Evolutionary conservation across 2,329 filamentous ascomycete species (phyloP), one percentile per base, ranked within the genome.

Genomic region (Alternaria hordeiaustralica): DNA sequence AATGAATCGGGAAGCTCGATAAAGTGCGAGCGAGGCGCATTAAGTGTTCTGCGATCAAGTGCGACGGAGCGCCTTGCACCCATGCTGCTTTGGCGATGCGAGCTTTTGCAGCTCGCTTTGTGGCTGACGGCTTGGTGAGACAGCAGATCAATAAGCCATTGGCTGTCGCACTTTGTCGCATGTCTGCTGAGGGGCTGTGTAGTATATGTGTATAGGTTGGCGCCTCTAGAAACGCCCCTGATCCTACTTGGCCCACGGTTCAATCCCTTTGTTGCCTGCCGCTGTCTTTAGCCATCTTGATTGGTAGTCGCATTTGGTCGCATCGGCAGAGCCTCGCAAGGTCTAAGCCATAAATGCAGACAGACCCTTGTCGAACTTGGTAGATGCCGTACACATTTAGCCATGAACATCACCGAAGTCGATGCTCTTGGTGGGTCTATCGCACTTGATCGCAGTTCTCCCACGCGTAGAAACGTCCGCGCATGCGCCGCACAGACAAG

Each of bases 111-210:
- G 33, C 45, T 30, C 26, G 30, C 33, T 25, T 12, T 7, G 25
- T 58, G 45, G 33, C 55, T 50, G 30, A 15, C 26, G n/a, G 7
- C 21, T 20, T 55, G 15, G 53, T 13, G n/a, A 18, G 8, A 18
- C 26, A 18, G 25, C 23, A 11, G n/a, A 0, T 6, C 4, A 18
- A 8, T 0, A n/a, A 6, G 1, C 26, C n/a, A 58, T 58, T 58
- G 46, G 55, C 25, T 15, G 23, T 51, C 45, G 46, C 46, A 58
- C 55, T 50, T 51, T n/a, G 23, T 58, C 55, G 46, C 55, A 58
- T 6, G 18, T 58, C 8, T 21, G 23, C 3, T 55, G 33, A 46
- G 3, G 28, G 26, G 43, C 12, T 44, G 41, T 44, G 41, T 44
- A 44, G 41, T 13, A n/a, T n/a, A n/a, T n/a, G n/a, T n/a, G n/a